Evolutionary conservation across 1,139 yeast species (phyloP).

Genomic region (Debaryomyces psychrophilus): DNA sequence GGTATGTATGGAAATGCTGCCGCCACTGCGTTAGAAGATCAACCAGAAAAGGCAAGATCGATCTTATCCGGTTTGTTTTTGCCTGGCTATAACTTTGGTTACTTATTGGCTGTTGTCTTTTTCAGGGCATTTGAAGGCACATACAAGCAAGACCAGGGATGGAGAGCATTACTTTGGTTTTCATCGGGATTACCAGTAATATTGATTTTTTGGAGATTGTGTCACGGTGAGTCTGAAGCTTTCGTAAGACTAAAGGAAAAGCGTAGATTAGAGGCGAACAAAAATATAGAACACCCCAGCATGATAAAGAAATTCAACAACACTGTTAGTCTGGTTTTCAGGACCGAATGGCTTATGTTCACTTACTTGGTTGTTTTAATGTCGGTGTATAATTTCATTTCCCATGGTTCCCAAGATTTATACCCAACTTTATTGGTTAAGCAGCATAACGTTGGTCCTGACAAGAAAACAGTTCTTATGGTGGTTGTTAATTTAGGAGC

Average conservation of each 20-base stretch:
- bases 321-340: slow-evolving; percentile 21
- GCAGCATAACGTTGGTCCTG: slow-evolving; percentile 37
- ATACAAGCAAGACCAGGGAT: slow-evolving; percentile 47
- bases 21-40: slow-evolving; percentile 40
- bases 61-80: slow-evolving; percentile 42
- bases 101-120: slow-evolving; percentile 39
- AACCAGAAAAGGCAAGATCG: slow-evolving; percentile 39
- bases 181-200: slow-evolving; percentile 59
- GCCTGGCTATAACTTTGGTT: slow-evolving; percentile 45
- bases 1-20: slow-evolving; percentile 39
- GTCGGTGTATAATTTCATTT: slow-evolving; percentile 55
- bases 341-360: slow-evolving; percentile 49
- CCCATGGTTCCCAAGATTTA: slow-evolving; percentile 60
- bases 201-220: slow-evolving; percentile 36
- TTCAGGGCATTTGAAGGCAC: slow-evolving; percentile 61
- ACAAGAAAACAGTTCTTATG: slow-evolving; percentile 48
- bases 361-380: slow-evolving; percentile 47
- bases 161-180: slow-evolving; percentile 85
- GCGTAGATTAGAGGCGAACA: slow-evolving; percentile 14
- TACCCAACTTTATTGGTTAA: slow-evolving; percentile 50
- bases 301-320: slow-evolving; percentile 13
- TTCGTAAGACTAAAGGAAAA: slow-evolving; percentile 23
- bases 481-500: slow-evolving; percentile 55
- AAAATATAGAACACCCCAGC: slow-evolving; percentile 5
- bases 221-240: slow-evolving; percentile 38